These are phyloP conservation scores for Candida morakotiae DNA, from an alignment of 805 yeast species.

Conservation along the genomic window DNA sequence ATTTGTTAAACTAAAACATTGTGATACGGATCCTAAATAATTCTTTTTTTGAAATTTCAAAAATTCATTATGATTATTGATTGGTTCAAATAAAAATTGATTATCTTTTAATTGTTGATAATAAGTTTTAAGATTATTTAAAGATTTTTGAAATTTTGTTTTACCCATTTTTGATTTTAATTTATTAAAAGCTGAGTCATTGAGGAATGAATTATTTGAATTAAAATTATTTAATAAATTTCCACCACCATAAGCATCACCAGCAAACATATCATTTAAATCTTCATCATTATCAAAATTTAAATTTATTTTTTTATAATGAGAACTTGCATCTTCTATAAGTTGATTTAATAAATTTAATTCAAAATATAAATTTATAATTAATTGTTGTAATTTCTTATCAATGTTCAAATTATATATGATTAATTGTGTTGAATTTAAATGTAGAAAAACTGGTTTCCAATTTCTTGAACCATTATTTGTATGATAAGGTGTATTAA, in stretches of 20 bases:
- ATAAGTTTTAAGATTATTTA: constrained; percentile 17
- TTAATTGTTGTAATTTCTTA: constrained; percentile 15
- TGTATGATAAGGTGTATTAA: constrained; percentile 32
- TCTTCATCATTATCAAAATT: constrained; percentile 2
- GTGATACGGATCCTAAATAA: constrained; percentile 21
- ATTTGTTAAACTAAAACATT: constrained; percentile 28
- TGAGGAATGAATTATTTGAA: not conserved
- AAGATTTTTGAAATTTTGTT: constrained; percentile 9
- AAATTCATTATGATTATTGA: constrained; percentile 16
- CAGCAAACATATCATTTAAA: constrained; percentile 17
- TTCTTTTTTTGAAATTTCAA: constrained; percentile 7
- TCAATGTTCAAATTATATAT: constrained; percentile 24
- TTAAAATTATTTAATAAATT: not conserved
- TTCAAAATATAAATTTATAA: constrained; percentile 28
- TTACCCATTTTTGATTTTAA: constrained; percentile 16
- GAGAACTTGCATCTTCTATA: constrained; percentile 4
- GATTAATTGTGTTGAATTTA: constrained; percentile 37
- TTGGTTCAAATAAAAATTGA: constrained; percentile 37
- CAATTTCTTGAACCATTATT: constrained; percentile 22
- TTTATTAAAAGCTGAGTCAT: constrained; percentile 9
- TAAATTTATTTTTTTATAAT: constrained; percentile 5
- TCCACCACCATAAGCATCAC: constrained; percentile 30
- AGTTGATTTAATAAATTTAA: constrained; percentile 21
- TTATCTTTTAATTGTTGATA: constrained; percentile 22
- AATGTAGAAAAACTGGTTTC: constrained; percentile 35